Evolutionary conservation across 805 yeast genomes (phyloP).

Genomic region (Candida michaelii): DNA sequence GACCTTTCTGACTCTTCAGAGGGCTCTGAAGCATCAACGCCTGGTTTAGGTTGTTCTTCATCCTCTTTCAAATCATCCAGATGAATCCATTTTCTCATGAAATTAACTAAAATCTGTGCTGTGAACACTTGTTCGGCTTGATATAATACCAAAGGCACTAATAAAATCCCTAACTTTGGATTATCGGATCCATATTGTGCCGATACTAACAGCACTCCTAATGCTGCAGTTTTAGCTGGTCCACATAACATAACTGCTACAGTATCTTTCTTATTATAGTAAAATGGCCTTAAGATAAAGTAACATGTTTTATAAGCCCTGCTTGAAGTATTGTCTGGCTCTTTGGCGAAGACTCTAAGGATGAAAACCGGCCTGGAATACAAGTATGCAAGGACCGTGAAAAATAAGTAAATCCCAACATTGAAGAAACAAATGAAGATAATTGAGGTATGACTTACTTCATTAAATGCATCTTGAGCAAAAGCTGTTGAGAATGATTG

Average conservation of each 20-base stretch:
- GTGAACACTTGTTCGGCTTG: slow-evolving; percentile 85
- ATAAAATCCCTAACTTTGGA: slow-evolving; percentile 62
- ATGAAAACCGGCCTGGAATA: slow-evolving; percentile 63
- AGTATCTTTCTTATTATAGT: slow-evolving; percentile 68
- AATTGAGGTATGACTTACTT: slow-evolving; percentile 65
- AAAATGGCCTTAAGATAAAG: slow-evolving; percentile 58
- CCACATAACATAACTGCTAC: slow-evolving; percentile 84
- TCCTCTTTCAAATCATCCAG: slow-evolving; percentile 14
- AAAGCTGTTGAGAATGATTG: slow-evolving; percentile 85
- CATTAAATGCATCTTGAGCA: slow-evolving; percentile 73
- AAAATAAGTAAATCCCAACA: slow-evolving; percentile 73
- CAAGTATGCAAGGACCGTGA: slow-evolving; percentile 62
- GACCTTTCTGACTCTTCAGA: too few species aligned
- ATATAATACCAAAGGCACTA: slow-evolving; percentile 82
- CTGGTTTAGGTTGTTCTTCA: slow-evolving; percentile 7
- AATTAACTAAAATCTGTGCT: slow-evolving; percentile 68
- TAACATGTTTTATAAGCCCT: slow-evolving; percentile 46
- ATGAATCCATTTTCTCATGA: slow-evolving; percentile 70
- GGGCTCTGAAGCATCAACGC: too few species aligned
- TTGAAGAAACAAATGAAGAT: slow-evolving; percentile 82
- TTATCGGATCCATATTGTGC: slow-evolving; percentile 72
- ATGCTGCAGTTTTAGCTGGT: slow-evolving; percentile 90
- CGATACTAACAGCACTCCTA: slow-evolving; percentile 81
- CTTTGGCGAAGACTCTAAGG: slow-evolving; percentile 36
- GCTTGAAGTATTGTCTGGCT: slow-evolving; percentile 50